These are phyloP conservation scores for Synchytrium microbalum DNA, from an alignment of 371 early-diverging fungal species.

Conservation along the genomic window DNA sequence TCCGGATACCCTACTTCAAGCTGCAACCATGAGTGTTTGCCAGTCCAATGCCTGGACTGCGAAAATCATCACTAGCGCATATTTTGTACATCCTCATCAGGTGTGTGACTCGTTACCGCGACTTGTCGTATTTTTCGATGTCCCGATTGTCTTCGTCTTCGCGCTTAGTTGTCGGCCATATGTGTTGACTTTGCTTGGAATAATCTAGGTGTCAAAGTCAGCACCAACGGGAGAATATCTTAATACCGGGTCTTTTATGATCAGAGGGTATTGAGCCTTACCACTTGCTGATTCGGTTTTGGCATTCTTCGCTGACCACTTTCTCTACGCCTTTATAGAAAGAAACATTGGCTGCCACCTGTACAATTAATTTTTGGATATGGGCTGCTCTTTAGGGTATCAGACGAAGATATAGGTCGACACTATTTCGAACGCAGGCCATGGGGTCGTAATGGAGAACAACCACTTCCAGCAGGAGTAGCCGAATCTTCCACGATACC, in stretches of 20 bases:
- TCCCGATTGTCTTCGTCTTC: too few species aligned
- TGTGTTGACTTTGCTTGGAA: neutral
- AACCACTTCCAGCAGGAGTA: slow-evolving; percentile 11
- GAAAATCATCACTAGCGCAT: slow-evolving; percentile 92
- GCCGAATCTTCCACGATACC: too few species aligned
- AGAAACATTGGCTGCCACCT: slow-evolving; percentile 62
- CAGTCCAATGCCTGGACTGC: slow-evolving; percentile 97
- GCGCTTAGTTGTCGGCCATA: too few species aligned
- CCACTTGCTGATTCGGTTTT: slow-evolving; percentile 42
- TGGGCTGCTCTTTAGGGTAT: slow-evolving; percentile 86
- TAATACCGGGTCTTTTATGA: slow-evolving; percentile 94
- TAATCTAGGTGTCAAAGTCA: slow-evolving; percentile 57
- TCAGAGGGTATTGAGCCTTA: slow-evolving; percentile 97
- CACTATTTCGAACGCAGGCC: slow-evolving; percentile 55
- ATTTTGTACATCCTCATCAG: slow-evolving; percentile 92
- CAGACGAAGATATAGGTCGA: slow-evolving; percentile 49
- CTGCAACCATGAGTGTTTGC: slow-evolving; percentile 94
- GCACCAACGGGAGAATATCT: slow-evolving; percentile 97
- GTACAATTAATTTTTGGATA: slow-evolving; percentile 95
- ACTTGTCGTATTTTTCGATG: neutral
- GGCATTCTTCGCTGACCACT: neutral
- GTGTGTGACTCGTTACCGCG: slow-evolving; percentile 33
- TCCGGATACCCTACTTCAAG: slow-evolving; percentile 87
- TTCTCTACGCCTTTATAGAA: neutral
- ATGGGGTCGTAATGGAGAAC: slow-evolving; percentile 42